Percentiles rank a stretch among this genome's conserved stretches.
Conservation (phyloP, 2,329 filamentous ascomycete genomes). For the Nigrospora oryzae region DNA sequence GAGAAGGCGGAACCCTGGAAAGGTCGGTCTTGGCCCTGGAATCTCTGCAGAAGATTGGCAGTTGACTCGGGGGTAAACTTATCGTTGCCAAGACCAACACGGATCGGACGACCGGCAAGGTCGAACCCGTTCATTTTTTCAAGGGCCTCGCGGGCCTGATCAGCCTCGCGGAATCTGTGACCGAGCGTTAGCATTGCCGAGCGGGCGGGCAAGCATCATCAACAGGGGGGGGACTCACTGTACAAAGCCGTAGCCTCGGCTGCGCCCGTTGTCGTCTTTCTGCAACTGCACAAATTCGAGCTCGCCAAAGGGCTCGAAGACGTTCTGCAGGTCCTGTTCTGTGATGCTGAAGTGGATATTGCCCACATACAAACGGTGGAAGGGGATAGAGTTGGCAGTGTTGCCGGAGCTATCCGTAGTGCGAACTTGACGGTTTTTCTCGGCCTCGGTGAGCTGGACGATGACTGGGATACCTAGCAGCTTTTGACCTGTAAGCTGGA, state of each 20-base stretch:
- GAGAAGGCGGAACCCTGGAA: slow-evolving; percentile 90
- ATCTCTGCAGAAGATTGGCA: slow-evolving; percentile 84
- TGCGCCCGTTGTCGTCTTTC: slow-evolving; percentile 85
- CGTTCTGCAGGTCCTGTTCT: slow-evolving; percentile 88
- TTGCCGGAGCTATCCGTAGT: slow-evolving; percentile 61
- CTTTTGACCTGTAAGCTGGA: slow-evolving; percentile 97
- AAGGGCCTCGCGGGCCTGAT: slow-evolving; percentile 85
- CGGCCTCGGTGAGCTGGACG: slow-evolving; percentile 94
- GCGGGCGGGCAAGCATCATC: neutral
- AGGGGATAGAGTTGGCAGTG: slow-evolving; percentile 78
- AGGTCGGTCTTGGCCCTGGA: slow-evolving; percentile 70
- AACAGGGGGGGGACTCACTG: slow-evolving; percentile 61
- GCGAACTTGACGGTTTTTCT: slow-evolving; percentile 96
- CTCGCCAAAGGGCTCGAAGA: slow-evolving; percentile 96
- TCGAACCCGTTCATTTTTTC: slow-evolving; percentile 99
- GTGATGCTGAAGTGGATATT: slow-evolving; percentile 99
- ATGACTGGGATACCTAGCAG: slow-evolving; percentile 98
- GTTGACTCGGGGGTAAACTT: slow-evolving; percentile 98
- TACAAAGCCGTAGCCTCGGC: slow-evolving; percentile 95
- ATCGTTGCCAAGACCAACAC: slow-evolving; percentile 98
- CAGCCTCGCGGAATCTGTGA: slow-evolving; percentile 78
- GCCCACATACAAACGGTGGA: slow-evolving; percentile 96
- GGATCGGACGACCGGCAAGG: slow-evolving; percentile 91
- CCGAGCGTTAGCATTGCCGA: neutral
- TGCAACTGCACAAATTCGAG: slow-evolving; percentile 96